Evolutionary conservation across 176 grass and related monocot genomes (phyloP), one percentile per base, ranked within the genome.

Genomic region (Oryza brachyantha): DNA sequence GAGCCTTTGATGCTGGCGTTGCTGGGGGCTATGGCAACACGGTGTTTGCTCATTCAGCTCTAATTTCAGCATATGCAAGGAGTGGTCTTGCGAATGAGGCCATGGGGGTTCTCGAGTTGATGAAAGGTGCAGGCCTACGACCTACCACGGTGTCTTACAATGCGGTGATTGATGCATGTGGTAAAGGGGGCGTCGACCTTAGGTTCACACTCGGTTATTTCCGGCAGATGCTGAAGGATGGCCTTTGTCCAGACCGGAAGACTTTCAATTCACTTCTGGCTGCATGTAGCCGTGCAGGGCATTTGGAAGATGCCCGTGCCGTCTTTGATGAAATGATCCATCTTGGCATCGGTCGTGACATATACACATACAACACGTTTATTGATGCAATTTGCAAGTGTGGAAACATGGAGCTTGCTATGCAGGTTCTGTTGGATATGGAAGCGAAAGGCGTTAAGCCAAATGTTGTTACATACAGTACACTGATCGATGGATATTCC

Each of bases 331-430:
- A 99, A 79, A 99, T 99, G 96, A 93, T 95, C 29, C 92, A 81
- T 80, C 86, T 95, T 27, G 96, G 96, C 34, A 95, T 90, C 28
- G 92, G 96, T 5, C 71, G 88, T 48, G 96, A 99, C 63, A 99
- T 99, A 74, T 99, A 99, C 86, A 99, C 96, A 24, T 99, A 99
- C 74, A 99, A 99, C 81, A 99, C 96, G 16, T 95, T 99, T 76
- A 84, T 99, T 2, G 96, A 99, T 89, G 92, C 96, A 19, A 91
- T 99, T 19, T 99, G 96, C 84, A 99, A 99, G 78, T 99, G 92
- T 80, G 92, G 96, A 42, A 95, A 93, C 67, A 95, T 95, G 88
- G 86, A 93, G 48, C 93, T 95, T 82, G 96, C 96, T 57, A 68
- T 80, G 81, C 85, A 89, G 75, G 90, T 95, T 76, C 69, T 99